Conservation (phyloP, 768 basidiomycete species). For the Jaapia argillacea region DNA sequence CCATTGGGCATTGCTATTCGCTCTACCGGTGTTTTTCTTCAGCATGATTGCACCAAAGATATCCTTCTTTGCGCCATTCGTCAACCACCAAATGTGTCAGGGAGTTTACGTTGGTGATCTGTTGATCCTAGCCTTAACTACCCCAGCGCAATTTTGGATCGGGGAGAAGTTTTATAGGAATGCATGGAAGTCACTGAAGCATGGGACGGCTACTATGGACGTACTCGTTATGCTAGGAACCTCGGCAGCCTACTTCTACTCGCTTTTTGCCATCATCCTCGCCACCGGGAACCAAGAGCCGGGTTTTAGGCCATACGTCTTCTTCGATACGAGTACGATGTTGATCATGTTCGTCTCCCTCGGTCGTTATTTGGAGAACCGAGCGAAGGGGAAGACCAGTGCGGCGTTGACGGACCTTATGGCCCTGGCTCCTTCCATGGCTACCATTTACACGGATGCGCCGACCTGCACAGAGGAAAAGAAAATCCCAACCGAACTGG, state of each 20-base stretch:
- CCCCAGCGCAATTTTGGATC: slow-evolving; percentile 90
- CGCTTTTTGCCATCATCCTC: slow-evolving; percentile 55
- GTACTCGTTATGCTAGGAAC: slow-evolving; percentile 95
- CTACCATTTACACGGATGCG: slow-evolving; percentile 87
- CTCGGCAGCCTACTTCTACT: slow-evolving; percentile 89
- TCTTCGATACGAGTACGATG: slow-evolving; percentile 99
- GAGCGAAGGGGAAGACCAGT: slow-evolving; percentile 94
- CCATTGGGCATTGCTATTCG: slow-evolving; percentile 64
- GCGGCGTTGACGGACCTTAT: slow-evolving; percentile 95
- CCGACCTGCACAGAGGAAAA: slow-evolving; percentile 77
- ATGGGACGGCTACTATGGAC: slow-evolving; percentile 93
- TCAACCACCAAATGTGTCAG: slow-evolving; percentile 39
- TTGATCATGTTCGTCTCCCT: slow-evolving; percentile 94
- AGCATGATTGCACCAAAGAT: slow-evolving; percentile 76
- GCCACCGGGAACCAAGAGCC: slow-evolving; percentile 57
- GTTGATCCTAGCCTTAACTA: slow-evolving; percentile 64
- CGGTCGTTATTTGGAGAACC: slow-evolving; percentile 92
- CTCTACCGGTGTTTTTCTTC: slow-evolving; percentile 89
- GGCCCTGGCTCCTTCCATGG: slow-evolving; percentile 91
- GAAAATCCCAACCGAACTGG: slow-evolving; percentile 86
- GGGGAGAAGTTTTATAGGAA: slow-evolving; percentile 81
- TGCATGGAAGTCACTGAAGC: slow-evolving; percentile 86
- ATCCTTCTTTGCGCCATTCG: slow-evolving; percentile 43
- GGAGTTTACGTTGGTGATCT: slow-evolving; percentile 80
- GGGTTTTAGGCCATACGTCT: slow-evolving; percentile 72